Percentiles rank a stretch among this genome's conserved stretches.
phyloP scores from a whole-genome alignment of 139 green algal species.

The Chlorella sp. region DNA sequence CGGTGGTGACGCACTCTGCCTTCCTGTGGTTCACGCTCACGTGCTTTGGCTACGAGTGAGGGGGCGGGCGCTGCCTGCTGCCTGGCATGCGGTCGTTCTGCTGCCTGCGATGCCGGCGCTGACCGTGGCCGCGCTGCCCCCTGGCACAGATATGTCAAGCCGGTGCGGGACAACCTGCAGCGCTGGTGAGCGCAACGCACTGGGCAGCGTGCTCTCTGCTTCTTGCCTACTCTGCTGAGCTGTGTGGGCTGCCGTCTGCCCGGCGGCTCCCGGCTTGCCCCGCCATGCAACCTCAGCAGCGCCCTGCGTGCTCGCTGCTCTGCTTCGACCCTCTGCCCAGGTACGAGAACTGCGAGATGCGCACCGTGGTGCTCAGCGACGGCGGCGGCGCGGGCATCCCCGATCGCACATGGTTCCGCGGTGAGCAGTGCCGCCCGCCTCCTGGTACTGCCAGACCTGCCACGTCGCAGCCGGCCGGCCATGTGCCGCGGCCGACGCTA shows the following conservation, averaged over 20 bases:
- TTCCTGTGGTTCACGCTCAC: slow-evolving; percentile 57
- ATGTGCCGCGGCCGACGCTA: no score
- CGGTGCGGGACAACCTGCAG: slow-evolving; percentile 34
- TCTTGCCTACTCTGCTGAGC: background rate
- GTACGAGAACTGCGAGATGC: slow-evolving; percentile 68
- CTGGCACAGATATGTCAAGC: slow-evolving; percentile 9
- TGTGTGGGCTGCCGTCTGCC: no score
- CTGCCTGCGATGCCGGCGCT: background rate
- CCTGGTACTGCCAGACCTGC: background rate
- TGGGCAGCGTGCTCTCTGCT: background rate
- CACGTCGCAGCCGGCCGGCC: no score
- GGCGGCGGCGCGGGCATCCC: slow-evolving; percentile 29
- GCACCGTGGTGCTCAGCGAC: slow-evolving; percentile 52
- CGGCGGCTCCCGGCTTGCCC: no score
- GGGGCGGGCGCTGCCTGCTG: no score
- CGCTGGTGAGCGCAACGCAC: slow-evolving; percentile 7
- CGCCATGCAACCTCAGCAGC: no score
- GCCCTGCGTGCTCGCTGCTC: no score
- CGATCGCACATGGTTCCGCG: slow-evolving; percentile 36
- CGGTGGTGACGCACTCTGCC: slow-evolving; percentile 58
- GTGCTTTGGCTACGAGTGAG: slow-evolving; percentile 45
- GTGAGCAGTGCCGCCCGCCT: background rate
- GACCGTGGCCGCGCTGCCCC: background rate
- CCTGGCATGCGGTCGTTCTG: no score
- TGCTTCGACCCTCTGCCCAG: no score